Percentiles rank a stretch among this genome's conserved stretches.
phyloP scores from a whole-genome alignment of 805 yeast species.

The Schwanniomyces polymorphus region DNA sequence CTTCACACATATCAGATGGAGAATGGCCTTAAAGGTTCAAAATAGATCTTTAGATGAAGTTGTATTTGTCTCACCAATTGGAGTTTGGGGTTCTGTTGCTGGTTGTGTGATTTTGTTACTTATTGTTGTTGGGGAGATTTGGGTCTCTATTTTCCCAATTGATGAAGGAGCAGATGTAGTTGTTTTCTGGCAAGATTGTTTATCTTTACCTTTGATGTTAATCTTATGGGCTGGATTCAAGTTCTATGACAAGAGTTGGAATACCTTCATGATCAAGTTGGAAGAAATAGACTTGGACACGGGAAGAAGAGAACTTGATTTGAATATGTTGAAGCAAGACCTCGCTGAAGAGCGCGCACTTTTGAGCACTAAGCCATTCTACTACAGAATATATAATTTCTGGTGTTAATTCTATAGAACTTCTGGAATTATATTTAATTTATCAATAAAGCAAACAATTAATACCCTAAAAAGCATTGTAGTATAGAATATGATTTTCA shows the following conservation, averaged over 20 bases:
- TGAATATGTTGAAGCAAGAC: conserved; percentile 39
- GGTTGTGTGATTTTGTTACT: conserved; percentile 30
- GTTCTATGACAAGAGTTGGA: conserved; percentile 29
- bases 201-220: conserved; percentile 48
- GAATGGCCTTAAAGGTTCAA: conserved; percentile 36
- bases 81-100: conserved; percentile 36
- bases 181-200: conserved; percentile 52
- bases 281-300: conserved; percentile 42
- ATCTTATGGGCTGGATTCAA: conserved; percentile 46
- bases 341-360: conserved; percentile 37
- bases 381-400: conserved; percentile 25
- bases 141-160: conserved; percentile 41
- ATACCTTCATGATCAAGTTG: conserved; percentile 27
- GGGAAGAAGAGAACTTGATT: conserved; percentile 40
- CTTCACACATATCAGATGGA: conserved; percentile 40
- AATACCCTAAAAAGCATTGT: not conserved
- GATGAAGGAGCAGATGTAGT: conserved; percentile 26
- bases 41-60: conserved; percentile 35
- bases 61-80: conserved; percentile 32
- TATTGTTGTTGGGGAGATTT: conserved; percentile 36
- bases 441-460: not conserved
- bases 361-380: conserved; percentile 24
- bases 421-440: not conserved
- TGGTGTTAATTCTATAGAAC: conserved; percentile 22
- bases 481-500: too few species aligned